Conservation (phyloP, 2,329 filamentous ascomycete species). For the Rutstroemia sp. region DNA sequence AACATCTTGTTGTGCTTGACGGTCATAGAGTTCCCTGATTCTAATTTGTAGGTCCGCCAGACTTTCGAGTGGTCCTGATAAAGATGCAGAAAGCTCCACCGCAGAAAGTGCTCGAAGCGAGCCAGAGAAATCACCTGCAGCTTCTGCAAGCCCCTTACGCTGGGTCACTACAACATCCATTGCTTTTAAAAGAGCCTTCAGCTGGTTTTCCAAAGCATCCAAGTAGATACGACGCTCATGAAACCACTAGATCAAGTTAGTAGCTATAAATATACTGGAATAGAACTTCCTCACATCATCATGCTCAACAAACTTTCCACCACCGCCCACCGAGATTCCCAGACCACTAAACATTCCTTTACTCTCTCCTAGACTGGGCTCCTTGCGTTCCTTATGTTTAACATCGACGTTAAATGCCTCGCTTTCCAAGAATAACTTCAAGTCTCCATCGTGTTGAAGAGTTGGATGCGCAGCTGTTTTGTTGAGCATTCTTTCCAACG, state of each 20-base stretch:
- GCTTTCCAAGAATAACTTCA: conserved; percentile 96
- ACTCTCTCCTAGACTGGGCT: conserved; percentile 77
- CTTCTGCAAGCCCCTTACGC: conserved; percentile 87
- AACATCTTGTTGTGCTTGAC: conserved; percentile 94
- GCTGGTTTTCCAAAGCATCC: conserved; percentile 84
- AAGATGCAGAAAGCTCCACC: conserved; percentile 81
- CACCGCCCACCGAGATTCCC: conserved; percentile 68
- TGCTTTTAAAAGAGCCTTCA: conserved; percentile 84
- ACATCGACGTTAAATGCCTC: conserved; percentile 94
- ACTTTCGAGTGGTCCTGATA: conserved; percentile 84
- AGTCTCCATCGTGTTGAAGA: conserved; percentile 83
- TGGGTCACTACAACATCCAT: conserved; percentile 90
- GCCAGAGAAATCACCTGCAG: conserved; percentile 85
- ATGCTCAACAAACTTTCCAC: conserved; percentile 91
- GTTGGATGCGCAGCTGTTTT: conserved; percentile 86
- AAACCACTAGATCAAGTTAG: conserved; percentile 65
- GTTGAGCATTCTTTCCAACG: conserved; percentile 95
- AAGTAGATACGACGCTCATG: conserved; percentile 93
- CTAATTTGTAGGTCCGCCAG: conserved; percentile 90
- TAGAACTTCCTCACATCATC: conserved; percentile 63
- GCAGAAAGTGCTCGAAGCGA: conserved; percentile 88
- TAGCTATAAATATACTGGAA: background rate
- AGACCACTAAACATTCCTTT: conserved; percentile 89
- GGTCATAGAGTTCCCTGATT: conserved; percentile 90
- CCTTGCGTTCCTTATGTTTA: conserved; percentile 93